Percentiles rank a stretch among this genome's conserved stretches.
Conservation (phyloP, 2,329 filamentous ascomycete genomes). For the Mycosphaerella sp. region DNA sequence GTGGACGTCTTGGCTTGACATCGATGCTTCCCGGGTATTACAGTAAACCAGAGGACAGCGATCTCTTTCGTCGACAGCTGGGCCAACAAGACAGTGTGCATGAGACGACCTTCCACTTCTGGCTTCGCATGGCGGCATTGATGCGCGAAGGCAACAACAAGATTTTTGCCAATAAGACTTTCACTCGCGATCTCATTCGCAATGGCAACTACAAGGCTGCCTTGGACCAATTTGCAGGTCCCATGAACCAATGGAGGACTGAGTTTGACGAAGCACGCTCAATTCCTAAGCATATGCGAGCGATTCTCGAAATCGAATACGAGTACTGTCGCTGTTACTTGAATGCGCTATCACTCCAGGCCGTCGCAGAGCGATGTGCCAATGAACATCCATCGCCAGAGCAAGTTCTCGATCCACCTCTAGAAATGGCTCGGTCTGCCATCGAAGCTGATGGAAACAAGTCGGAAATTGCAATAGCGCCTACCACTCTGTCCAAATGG, state of each 20-base stretch:
- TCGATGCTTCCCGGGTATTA: conserved; percentile 70
- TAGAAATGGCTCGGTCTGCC: conserved; percentile 28
- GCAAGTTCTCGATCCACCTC: conserved; percentile 26
- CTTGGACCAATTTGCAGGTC: conserved; percentile 72
- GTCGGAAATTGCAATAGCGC: conserved; percentile 41
- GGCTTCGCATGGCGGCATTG: conserved; percentile 85
- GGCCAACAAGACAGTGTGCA: conserved; percentile 35
- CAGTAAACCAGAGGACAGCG: conserved; percentile 34
- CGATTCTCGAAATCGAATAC: conserved; percentile 88
- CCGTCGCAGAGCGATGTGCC: conserved; percentile 87
- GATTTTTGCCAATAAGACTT: conserved; percentile 78
- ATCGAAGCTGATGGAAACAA: conserved; percentile 33
- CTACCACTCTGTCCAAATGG: conserved; percentile 42
- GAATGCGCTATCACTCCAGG: conserved; percentile 89
- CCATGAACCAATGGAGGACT: conserved; percentile 69
- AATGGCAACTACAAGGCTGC: conserved; percentile 75
- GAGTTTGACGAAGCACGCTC: conserved; percentile 63
- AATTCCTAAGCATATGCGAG: conserved; percentile 54
- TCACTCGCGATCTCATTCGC: conserved; percentile 83
- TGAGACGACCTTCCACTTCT: conserved; percentile 67
- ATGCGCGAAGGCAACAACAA: conserved; percentile 88
- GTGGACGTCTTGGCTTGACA: conserved; percentile 82
- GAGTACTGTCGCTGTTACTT: conserved; percentile 93
- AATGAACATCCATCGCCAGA: conserved; percentile 53
- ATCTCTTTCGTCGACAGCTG: conserved; percentile 25